These are phyloP conservation scores for Penicillium bovifimosum DNA, from an alignment of 495 filamentous ascomycete species.

Conservation along the genomic window DNA sequence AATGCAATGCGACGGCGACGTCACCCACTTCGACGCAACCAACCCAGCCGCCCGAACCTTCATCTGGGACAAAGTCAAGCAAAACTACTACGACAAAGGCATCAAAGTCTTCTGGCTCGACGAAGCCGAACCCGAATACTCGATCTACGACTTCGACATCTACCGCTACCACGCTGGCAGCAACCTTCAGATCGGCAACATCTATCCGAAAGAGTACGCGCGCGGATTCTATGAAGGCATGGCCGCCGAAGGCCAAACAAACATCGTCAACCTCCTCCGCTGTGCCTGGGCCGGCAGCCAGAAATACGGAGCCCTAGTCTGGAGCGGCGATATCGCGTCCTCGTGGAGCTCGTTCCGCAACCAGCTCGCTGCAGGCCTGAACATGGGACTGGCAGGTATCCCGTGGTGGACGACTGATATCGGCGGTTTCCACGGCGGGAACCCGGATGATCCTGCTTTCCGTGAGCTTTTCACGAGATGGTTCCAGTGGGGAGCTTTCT, in stretches of 20 bases:
- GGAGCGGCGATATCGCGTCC: slow-evolving; percentile 54
- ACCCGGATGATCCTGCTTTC: slow-evolving; percentile 47
- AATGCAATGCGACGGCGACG: slow-evolving; percentile 50
- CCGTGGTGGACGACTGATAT: slow-evolving; percentile 59
- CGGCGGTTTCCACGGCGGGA: slow-evolving; percentile 55
- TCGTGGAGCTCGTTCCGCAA: slow-evolving; percentile 50
- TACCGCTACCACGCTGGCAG: slow-evolving; percentile 51
- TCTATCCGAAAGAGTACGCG: slow-evolving; percentile 50
- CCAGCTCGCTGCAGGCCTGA: slow-evolving; percentile 52
- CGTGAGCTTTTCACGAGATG: slow-evolving; percentile 54
- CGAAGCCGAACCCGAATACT: slow-evolving; percentile 56
- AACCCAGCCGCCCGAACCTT: slow-evolving; percentile 47
- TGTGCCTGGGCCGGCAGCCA: slow-evolving; percentile 57
- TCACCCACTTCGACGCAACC: slow-evolving; percentile 52
- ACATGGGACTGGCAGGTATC: slow-evolving; percentile 53
- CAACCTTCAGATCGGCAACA: slow-evolving; percentile 50
- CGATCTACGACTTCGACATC: slow-evolving; percentile 54
- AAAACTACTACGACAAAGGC: slow-evolving; percentile 54
- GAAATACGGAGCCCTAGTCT: slow-evolving; percentile 54
- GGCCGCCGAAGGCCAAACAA: slow-evolving; percentile 37
- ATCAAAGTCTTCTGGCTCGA: slow-evolving; percentile 58
- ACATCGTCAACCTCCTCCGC: slow-evolving; percentile 52
- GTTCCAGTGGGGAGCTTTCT: slow-evolving; percentile 59
- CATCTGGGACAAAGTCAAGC: slow-evolving; percentile 48
- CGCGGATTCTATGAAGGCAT: slow-evolving; percentile 53